Conservation (phyloP, 2,329 filamentous ascomycete species). For the Diplodia corticola region DNA sequence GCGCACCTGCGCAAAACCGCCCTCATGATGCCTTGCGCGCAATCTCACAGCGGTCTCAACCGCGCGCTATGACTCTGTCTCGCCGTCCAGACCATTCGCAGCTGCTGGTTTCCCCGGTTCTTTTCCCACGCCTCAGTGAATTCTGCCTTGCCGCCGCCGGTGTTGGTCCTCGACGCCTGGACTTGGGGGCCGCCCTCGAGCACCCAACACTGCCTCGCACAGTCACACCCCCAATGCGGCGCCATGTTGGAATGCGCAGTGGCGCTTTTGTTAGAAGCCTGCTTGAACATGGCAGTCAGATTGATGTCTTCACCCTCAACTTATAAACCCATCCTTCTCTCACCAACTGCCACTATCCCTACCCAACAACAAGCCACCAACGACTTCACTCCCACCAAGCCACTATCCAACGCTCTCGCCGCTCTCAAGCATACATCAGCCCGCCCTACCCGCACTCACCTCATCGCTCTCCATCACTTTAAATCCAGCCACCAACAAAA, state of each 20-base stretch:
- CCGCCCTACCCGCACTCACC: conserved; percentile 17
- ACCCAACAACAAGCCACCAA: conserved; percentile 12
- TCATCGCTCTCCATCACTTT: conserved; percentile 17
- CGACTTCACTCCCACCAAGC: neutral
- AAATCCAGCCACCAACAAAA: conserved; percentile 8
- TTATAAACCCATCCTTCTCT: neutral
- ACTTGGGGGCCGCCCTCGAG: conserved; percentile 7
- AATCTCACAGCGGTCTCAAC: neutral
- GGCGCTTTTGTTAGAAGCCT: conserved; percentile 3
- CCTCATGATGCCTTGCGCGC: conserved; percentile 7
- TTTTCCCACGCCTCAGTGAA: conserved; percentile 1
- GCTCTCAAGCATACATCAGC: conserved; percentile 1
- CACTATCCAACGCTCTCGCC: conserved; percentile 4
- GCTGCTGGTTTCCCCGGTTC: neutral
- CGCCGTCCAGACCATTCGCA: neutral
- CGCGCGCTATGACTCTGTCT: conserved; percentile 4
- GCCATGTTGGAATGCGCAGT: conserved; percentile 8
- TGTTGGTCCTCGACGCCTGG: neutral
- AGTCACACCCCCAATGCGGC: conserved; percentile 14
- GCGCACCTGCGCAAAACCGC: conserved; percentile 1
- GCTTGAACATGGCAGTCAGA: neutral
- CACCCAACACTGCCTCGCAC: conserved; percentile 16
- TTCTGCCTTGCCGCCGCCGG: conserved; percentile 2
- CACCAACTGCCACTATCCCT: conserved; percentile 6
- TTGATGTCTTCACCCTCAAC: neutral